Percentiles rank a stretch among this genome's conserved stretches.
Conservation (phyloP, 2,329 filamentous ascomycete genomes). For the Curvularia hawaiiensis region DNA sequence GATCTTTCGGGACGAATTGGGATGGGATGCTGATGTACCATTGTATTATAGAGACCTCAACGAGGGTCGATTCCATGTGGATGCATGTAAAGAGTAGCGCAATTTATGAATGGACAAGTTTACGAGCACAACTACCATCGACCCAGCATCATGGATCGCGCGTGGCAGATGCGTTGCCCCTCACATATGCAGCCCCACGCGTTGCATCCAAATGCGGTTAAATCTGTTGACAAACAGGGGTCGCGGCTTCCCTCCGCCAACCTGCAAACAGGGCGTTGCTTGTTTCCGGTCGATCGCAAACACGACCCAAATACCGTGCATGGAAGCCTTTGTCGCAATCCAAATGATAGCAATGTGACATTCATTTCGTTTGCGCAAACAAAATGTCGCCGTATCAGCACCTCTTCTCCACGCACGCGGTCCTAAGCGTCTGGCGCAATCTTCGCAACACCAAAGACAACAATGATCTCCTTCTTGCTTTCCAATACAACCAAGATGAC, state of each 20-base stretch:
- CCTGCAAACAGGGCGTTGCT: constrained; percentile 10
- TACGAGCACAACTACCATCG: background rate
- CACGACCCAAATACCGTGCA: background rate
- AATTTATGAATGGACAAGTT: background rate
- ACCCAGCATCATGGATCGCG: background rate
- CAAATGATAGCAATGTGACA: constrained; percentile 24
- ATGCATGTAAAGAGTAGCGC: constrained; percentile 3
- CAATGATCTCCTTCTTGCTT: constrained; percentile 41
- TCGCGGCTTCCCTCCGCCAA: constrained; percentile 9
- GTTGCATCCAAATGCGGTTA: constrained; percentile 15
- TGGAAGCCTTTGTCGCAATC: background rate
- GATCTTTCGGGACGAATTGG: constrained; percentile 20
- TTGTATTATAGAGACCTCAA: constrained; percentile 17
- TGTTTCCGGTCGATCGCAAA: background rate
- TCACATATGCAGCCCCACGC: constrained; percentile 19
- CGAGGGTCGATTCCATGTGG: constrained; percentile 1
- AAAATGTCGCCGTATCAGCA: constrained; percentile 42
- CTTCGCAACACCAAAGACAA: constrained; percentile 38
- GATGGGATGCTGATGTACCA: constrained; percentile 13
- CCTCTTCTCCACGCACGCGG: constrained; percentile 40
- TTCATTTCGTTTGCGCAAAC: constrained; percentile 3
- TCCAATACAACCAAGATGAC: constrained; percentile 42
- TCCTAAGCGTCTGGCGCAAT: constrained; percentile 44
- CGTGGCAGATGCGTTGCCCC: constrained; percentile 16
- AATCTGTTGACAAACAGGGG: constrained; percentile 15